Percentiles rank a stretch among this genome's conserved stretches.
Evolutionary conservation across 2,329 filamentous ascomycete species (phyloP).

Genomic region (Fusarium sp.): DNA sequence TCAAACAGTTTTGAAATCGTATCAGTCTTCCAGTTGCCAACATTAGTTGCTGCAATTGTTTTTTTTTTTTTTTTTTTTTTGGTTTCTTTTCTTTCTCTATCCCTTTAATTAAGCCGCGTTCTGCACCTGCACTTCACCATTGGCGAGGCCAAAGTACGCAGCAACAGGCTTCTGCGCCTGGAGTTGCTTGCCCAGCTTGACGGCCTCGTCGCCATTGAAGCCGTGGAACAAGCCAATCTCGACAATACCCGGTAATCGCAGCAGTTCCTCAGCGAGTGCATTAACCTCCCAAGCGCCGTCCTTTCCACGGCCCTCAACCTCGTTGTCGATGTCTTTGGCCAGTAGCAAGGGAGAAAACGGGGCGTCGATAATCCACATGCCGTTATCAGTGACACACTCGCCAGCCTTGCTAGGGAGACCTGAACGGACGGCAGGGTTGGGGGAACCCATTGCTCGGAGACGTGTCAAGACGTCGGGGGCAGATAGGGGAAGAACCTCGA

Average conservation of each 20-base stretch:
- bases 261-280: constrained; percentile 76
- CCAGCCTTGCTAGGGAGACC: constrained; percentile 81
- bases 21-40: not conserved
- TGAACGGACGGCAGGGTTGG: constrained; percentile 74
- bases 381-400: constrained; percentile 70
- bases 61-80: not conserved
- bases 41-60: not conserved
- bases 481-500: constrained; percentile 90
- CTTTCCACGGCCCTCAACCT: constrained; percentile 61
- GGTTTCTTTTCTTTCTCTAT: not conserved
- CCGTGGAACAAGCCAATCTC: constrained; percentile 94
- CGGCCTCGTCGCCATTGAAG: constrained; percentile 75
- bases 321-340: constrained; percentile 58
- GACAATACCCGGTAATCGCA: constrained; percentile 84
- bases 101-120: constrained; percentile 32
- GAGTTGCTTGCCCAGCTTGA: constrained; percentile 60
- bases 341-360: constrained; percentile 81
- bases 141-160: constrained; percentile 92
- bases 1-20: not conserved
- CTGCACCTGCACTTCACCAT: constrained; percentile 66
- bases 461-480: constrained; percentile 78
- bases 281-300: constrained; percentile 81
- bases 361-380: constrained; percentile 87
- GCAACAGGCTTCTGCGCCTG: constrained; percentile 91
- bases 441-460: constrained; percentile 76